A percentile compares a stretch with the other conserved stretches of the same genome.
These are phyloP conservation scores for Paramecium octaurelia DNA, from an alignment of 73 alveolate genomes.

Conservation along the genomic window DNA sequence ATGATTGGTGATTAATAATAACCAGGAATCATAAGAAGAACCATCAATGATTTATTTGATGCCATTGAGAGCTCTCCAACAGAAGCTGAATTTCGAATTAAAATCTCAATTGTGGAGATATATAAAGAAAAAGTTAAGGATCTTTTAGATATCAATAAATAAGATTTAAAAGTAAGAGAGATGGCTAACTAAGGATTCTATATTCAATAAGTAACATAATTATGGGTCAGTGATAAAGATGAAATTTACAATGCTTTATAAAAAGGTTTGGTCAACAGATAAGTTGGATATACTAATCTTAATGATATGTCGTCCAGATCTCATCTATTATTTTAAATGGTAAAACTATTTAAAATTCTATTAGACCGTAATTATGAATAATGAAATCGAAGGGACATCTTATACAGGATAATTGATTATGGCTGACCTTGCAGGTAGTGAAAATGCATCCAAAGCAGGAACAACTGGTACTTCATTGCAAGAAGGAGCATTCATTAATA, in stretches of 20 bases:
- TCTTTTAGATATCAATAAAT: slow-evolving; percentile 76
- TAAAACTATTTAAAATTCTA: neutral
- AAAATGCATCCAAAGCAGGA: slow-evolving; percentile 89
- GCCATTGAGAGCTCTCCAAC: slow-evolving; percentile 75
- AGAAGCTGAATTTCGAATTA: slow-evolving; percentile 84
- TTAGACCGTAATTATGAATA: slow-evolving; percentile 52
- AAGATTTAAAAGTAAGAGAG: slow-evolving; percentile 85
- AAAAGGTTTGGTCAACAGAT: slow-evolving; percentile 81
- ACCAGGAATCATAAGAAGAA: slow-evolving; percentile 90
- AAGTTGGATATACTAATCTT: slow-evolving; percentile 81
- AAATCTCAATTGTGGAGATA: slow-evolving; percentile 85
- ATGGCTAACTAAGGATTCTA: slow-evolving; percentile 85
- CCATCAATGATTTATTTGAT: slow-evolving; percentile 84
- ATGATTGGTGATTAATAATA: slow-evolving; percentile 80
- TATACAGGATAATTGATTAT: slow-evolving; percentile 77
- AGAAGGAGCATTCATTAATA: slow-evolving; percentile 91
- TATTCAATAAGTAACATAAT: slow-evolving; percentile 82
- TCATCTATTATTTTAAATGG: slow-evolving; percentile 73
- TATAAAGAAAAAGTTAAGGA: slow-evolving; percentile 90
- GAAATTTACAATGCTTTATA: slow-evolving; percentile 83
- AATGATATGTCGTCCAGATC: slow-evolving; percentile 92
- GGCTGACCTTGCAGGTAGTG: slow-evolving; percentile 96
- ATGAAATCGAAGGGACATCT: slow-evolving; percentile 54
- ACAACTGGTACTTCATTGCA: slow-evolving; percentile 82
- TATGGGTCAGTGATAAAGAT: slow-evolving; percentile 69